Base-by-base conservation (phyloP, 1,139 yeast genomes). In the Candida albicans region DNA sequence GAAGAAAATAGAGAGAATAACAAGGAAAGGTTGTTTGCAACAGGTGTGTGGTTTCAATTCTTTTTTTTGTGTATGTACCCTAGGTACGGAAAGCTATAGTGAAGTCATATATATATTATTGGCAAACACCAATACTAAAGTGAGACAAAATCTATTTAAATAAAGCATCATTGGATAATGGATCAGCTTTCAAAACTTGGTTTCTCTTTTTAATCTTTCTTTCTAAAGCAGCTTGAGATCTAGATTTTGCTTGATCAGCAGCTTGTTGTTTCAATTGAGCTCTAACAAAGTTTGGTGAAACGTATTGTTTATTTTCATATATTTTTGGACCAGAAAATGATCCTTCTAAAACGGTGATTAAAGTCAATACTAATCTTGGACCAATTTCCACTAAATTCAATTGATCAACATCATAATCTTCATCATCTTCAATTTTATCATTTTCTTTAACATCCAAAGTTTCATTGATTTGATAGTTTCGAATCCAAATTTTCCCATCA, bases 281-380 rank as follows among this genome's bases (percentile, higher is more conserved):
- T 71, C 99, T 85, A 42, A 87, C 95, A 53, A 87, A 82, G 74
- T 93, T 93, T 52, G 99, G 99, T 47, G 96, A 87, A 41, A 93
- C 96, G 65, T 88, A 93, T 67, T 93, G 95, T 74, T 88, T 91
- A 73, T 93, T 93, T 62, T 93, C 99, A 69, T 88, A 93, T 53
- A 93, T 89, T 75, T 93, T 90, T 50, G 99, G 97, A 18, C 99
- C 99, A 45, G 97, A 95, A 59, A 93, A 95, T 2, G 98, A 89
- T 40, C 99, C 99, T 68, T 93, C 99, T 52, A 93, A 77, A 42
- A 93, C 84, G 49, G 96, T 85, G 55, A 93, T 91, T 54, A 87
- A 83, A 3, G 99, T 93, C 71, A 95, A 77, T 32, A 95, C 98
- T 56, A 91, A 84, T 62, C 99, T 81, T 43, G 99, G 99, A 2